Conservation (phyloP, 2,329 filamentous ascomycete genomes). For the Coniosporium uncinatum region DNA sequence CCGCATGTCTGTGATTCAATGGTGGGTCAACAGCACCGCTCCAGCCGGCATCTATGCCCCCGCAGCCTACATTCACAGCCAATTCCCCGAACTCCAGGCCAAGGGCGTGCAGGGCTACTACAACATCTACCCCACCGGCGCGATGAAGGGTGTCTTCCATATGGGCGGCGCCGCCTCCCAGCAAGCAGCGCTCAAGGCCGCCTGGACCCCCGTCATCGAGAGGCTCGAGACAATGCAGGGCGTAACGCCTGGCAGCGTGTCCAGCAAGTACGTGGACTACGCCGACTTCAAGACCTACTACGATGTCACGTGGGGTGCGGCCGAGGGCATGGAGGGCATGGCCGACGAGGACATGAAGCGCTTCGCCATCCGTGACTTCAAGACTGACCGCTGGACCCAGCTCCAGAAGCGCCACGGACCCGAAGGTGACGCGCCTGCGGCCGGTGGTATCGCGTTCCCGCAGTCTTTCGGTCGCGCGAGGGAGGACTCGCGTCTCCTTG, state of each 20-base stretch:
- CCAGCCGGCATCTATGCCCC: constrained; percentile 1
- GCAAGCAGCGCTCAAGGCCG: not conserved
- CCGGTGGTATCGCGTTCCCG: not conserved
- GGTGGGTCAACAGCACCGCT: constrained; percentile 4
- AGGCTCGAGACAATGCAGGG: constrained; percentile 1
- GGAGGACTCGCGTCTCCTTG: constrained; percentile 3
- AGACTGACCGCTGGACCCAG: not conserved
- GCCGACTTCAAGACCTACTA: constrained; percentile 1
- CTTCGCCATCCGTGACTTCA: not conserved
- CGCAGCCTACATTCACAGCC: constrained; percentile 2
- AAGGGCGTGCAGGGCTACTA: not conserved
- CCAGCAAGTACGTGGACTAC: not conserved
- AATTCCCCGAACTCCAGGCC: constrained; percentile 3
- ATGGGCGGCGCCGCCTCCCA: constrained; percentile 1
- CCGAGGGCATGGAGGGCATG: not conserved
- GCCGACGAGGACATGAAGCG: not conserved
- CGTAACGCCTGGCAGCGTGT: not conserved
- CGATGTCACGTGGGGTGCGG: not conserved
- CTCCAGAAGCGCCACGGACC: constrained; percentile 3
- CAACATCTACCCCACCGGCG: constrained; percentile 1
- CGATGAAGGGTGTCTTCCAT: constrained; percentile 1
- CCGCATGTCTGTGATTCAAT: not conserved
- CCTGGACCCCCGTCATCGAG: not conserved
- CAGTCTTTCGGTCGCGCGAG: not conserved
- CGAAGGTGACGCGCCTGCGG: not conserved